Conservation (phyloP, 1,284 basidiomycete species). For the Microbotryum silenes-acaulis region DNA sequence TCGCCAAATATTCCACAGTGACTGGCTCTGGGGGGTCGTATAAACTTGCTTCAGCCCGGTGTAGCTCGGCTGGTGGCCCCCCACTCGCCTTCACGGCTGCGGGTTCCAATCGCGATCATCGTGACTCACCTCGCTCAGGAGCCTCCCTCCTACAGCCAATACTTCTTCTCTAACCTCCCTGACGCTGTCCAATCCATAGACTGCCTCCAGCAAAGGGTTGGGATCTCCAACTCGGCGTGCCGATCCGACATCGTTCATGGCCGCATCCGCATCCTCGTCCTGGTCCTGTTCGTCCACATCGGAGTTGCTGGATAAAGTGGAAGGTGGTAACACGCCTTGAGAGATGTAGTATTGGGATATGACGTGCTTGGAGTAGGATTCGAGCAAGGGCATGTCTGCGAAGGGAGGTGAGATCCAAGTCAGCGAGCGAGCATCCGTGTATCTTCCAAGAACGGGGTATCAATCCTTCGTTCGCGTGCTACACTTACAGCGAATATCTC, state of each 20-base stretch:
- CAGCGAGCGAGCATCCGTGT: not conserved
- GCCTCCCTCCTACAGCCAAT: conserved; percentile 1
- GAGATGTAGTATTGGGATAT: conserved; percentile 23
- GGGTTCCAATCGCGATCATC: no score
- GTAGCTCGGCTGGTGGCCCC: not conserved
- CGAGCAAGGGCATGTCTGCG: conserved; percentile 26
- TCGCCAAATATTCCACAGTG: conserved; percentile 61
- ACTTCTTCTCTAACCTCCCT: conserved; percentile 11
- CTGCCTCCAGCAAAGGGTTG: conserved; percentile 24
- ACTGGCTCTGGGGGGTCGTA: conserved; percentile 52
- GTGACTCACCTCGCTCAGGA: conserved; percentile 17
- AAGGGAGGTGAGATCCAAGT: not conserved
- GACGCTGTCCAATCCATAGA: conserved; percentile 22
- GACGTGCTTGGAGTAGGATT: conserved; percentile 21
- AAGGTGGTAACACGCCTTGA: conserved; percentile 17
- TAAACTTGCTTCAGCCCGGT: not conserved
- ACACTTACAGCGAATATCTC: conserved; percentile 25
- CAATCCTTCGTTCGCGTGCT: no score
- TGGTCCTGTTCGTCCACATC: conserved; percentile 4
- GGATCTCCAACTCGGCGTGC: conserved; percentile 21
- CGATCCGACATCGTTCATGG: conserved; percentile 11
- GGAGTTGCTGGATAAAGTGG: not conserved
- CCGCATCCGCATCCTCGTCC: conserved; percentile 17
- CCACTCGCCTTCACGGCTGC: not conserved
- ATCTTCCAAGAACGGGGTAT: no score